Percentiles rank a stretch among this genome's conserved stretches.
These are phyloP conservation scores for Polyporus tsugae DNA, from an alignment of 1,284 basidiomycete genomes.

Conservation along the genomic window DNA sequence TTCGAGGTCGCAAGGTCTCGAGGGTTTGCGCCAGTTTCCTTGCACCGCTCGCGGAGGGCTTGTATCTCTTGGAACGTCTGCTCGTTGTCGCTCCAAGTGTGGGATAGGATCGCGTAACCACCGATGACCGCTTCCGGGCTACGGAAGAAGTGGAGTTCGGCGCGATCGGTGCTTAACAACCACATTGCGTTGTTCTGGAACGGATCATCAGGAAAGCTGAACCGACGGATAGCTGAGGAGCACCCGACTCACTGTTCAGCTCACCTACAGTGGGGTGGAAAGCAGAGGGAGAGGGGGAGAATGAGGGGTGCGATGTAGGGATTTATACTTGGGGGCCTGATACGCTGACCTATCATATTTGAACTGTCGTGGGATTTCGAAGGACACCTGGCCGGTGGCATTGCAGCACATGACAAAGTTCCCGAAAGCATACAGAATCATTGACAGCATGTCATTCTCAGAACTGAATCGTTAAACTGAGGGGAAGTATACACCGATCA, in stretches of 20 bases:
- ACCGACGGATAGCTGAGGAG: background rate
- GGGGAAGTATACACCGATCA: too few species aligned
- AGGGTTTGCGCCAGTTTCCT: background rate
- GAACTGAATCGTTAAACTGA: too few species aligned
- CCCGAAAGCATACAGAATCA: background rate
- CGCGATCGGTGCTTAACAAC: conserved; percentile 7
- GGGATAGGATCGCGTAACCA: conserved; percentile 16
- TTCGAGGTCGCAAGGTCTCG: background rate
- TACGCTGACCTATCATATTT: background rate
- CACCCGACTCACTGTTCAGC: background rate
- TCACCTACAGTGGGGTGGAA: too few species aligned
- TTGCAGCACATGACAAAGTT: background rate
- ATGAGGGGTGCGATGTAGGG: background rate
- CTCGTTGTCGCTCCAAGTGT: conserved; percentile 13
- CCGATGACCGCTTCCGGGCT: conserved; percentile 5
- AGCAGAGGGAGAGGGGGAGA: background rate
- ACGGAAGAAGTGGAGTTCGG: conserved; percentile 6
- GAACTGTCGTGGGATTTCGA: background rate
- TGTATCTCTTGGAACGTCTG: conserved; percentile 11
- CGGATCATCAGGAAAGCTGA: background rate
- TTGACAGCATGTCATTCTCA: too few species aligned
- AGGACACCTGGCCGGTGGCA: background rate
- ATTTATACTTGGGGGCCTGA: too few species aligned
- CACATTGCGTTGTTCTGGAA: conserved; percentile 3
- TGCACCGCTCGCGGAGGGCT: background rate